phyloP scores from a whole-genome alignment of 768 basidiomycete genomes.

The Saitozyma podzolica region DNA sequence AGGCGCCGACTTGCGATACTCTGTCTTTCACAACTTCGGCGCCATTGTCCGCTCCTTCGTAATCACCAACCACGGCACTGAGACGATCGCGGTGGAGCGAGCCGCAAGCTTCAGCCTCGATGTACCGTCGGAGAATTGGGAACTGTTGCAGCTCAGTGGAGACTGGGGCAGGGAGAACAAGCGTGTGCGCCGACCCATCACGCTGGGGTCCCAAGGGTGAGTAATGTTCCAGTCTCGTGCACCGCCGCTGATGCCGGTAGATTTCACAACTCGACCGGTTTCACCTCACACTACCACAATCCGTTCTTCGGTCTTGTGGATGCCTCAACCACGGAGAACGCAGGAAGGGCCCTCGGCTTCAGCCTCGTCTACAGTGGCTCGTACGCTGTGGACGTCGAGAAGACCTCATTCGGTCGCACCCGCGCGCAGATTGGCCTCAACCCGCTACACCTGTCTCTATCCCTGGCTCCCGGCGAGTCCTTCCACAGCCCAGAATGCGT shows the following conservation, averaged over 20 bases:
- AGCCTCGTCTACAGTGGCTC: constrained; percentile 35
- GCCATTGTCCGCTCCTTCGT: constrained; percentile 16
- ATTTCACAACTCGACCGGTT: constrained; percentile 22
- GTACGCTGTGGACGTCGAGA: constrained; percentile 20
- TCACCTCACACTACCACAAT: constrained; percentile 33
- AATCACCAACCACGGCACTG: constrained; percentile 20
- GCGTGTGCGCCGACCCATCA: constrained; percentile 13
- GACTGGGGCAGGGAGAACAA: constrained; percentile 33
- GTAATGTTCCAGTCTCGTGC: neutral
- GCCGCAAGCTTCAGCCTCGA: constrained; percentile 26
- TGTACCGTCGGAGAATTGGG: constrained; percentile 19
- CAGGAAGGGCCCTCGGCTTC: constrained; percentile 31
- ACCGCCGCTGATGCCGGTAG: constrained; percentile 12
- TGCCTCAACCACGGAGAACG: constrained; percentile 20
- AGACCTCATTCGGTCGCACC: constrained; percentile 8
- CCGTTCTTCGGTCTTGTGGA: constrained; percentile 30
- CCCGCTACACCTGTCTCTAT: constrained; percentile 31
- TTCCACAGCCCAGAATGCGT: constrained; percentile 37
- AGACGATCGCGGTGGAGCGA: constrained; percentile 16
- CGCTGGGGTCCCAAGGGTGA: constrained; percentile 34
- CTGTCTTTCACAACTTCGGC: constrained; percentile 21
- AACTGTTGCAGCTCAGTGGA: constrained; percentile 31
- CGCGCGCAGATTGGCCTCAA: constrained; percentile 29
- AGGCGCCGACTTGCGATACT: constrained; percentile 20
- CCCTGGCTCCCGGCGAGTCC: constrained; percentile 19